phyloP scores from a whole-genome alignment of 352 stramenopile genomes.

The Pythium brachiatum region DNA sequence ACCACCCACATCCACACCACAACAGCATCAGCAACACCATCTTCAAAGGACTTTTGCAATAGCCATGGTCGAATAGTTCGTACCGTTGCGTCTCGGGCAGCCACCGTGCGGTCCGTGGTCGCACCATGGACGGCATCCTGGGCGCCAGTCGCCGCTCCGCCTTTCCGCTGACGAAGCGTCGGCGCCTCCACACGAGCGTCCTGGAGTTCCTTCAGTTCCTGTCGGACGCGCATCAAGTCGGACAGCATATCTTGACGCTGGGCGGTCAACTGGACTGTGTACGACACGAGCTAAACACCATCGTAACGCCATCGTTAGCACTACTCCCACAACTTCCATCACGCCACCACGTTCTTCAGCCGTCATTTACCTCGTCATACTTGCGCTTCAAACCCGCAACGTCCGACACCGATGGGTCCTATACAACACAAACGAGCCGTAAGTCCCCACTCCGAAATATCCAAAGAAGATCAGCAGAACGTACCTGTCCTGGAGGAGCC shows the following conservation, averaged over 20 bases:
- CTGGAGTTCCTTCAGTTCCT: slow-evolving; percentile 74
- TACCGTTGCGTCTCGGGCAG: slow-evolving; percentile 60
- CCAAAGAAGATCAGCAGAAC: background rate
- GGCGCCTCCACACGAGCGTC: slow-evolving; percentile 46
- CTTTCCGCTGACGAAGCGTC: slow-evolving; percentile 75
- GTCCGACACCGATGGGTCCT: slow-evolving; percentile 61
- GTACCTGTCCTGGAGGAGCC: slow-evolving; percentile 17
- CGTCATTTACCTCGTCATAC: slow-evolving; percentile 87
- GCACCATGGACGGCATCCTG: slow-evolving; percentile 30
- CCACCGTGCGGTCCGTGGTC: slow-evolving; percentile 22
- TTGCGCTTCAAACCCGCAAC: slow-evolving; percentile 79
- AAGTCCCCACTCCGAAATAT: background rate
- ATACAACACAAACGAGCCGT: background rate
- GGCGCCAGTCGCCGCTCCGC: slow-evolving; percentile 18
- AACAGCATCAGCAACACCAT: background rate
- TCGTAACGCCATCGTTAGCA: background rate
- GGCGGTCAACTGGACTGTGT: slow-evolving; percentile 85
- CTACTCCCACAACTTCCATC: no score
- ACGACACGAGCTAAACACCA: slow-evolving; percentile 65
- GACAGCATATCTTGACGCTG: slow-evolving; percentile 83
- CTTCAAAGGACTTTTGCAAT: background rate
- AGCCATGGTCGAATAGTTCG: slow-evolving; percentile 17
- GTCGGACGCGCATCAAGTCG: slow-evolving; percentile 66
- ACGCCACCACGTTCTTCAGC: no score
- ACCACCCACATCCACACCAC: slow-evolving; percentile 5